Evolutionary conservation across 257 asterid species (phyloP).

Genomic region (Knoxia roxburghii): DNA sequence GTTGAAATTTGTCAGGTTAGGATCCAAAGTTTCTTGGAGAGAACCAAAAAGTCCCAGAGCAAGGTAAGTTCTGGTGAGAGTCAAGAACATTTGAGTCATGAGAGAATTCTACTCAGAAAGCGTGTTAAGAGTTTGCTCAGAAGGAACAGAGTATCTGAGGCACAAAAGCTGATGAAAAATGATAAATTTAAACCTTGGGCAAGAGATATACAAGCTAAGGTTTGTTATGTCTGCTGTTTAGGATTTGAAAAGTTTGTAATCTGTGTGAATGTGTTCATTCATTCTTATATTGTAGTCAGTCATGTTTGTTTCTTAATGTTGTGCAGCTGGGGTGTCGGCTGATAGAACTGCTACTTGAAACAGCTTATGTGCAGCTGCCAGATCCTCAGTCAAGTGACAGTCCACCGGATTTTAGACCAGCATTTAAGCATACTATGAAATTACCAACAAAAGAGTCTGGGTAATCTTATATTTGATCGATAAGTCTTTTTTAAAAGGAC

Average conservation of each 20-base stretch:
- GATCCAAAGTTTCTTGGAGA: constrained; percentile 82
- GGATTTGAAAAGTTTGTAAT: background rate
- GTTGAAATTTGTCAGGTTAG: constrained; percentile 46
- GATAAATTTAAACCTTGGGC: constrained; percentile 78
- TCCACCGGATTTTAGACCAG: constrained; percentile 95
- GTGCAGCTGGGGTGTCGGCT: constrained; percentile 95
- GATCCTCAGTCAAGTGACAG: constrained; percentile 62
- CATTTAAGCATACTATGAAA: constrained; percentile 81
- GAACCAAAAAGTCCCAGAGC: constrained; percentile 40
- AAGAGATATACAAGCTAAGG: constrained; percentile 85
- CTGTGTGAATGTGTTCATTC: background rate
- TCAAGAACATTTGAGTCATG: constrained; percentile 42
- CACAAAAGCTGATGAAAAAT: constrained; percentile 68
- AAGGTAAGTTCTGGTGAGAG: constrained; percentile 34
- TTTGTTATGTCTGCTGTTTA: constrained; percentile 21
- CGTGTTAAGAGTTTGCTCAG: constrained; percentile 70
- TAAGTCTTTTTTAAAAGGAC: constrained; percentile 3
- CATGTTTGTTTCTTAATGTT: constrained; percentile 20
- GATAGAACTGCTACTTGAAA: constrained; percentile 66
- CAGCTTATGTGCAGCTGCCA: constrained; percentile 87
- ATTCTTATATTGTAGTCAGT: constrained; percentile 6
- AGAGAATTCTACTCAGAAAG: constrained; percentile 47
- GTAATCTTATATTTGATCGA: constrained; percentile 25
- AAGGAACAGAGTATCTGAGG: constrained; percentile 58
- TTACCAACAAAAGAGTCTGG: constrained; percentile 54